A percentile compares a stretch with the other conserved stretches of the same genome.
These are phyloP conservation scores for Penicillium waksmanii DNA, from an alignment of 495 filamentous ascomycete species.

Conservation along the genomic window DNA sequence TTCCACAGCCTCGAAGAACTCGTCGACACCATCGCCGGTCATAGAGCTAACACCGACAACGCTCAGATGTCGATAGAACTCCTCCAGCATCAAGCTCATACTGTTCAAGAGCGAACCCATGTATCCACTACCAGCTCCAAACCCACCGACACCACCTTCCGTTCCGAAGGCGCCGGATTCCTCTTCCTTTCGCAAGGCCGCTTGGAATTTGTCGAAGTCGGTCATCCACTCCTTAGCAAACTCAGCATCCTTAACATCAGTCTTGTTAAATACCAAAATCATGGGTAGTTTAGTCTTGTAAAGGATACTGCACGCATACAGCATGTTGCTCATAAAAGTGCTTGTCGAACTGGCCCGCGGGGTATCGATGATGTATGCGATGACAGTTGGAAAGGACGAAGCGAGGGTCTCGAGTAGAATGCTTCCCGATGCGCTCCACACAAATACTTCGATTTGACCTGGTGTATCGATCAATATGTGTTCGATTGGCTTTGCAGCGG, in stretches of 20 bases:
- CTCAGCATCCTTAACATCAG: slow-evolving; percentile 84
- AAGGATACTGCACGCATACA: slow-evolving; percentile 95
- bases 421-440: slow-evolving; percentile 91
- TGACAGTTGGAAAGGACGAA: slow-evolving; percentile 90
- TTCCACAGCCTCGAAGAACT: slow-evolving; percentile 88
- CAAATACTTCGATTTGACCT: slow-evolving; percentile 97
- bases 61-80: slow-evolving; percentile 92
- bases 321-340: slow-evolving; percentile 99
- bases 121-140: slow-evolving; percentile 83
- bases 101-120: slow-evolving; percentile 96
- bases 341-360: slow-evolving; percentile 88
- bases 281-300: slow-evolving; percentile 99
- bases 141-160: slow-evolving; percentile 63
- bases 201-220: slow-evolving; percentile 95
- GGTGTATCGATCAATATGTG: slow-evolving; percentile 94
- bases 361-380: slow-evolving; percentile 97
- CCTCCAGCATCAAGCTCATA: slow-evolving; percentile 96
- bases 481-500: slow-evolving; percentile 66
- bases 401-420: slow-evolving; percentile 94
- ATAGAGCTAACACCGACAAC: slow-evolving; percentile 92
- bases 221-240: slow-evolving; percentile 99
- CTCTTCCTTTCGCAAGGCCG: slow-evolving; percentile 79
- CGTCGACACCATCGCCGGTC: slow-evolving; percentile 87
- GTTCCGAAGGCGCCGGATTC: slow-evolving; percentile 73
- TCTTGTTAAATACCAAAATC: slow-evolving; percentile 99